These are phyloP conservation scores for Mycena amicta DNA, from an alignment of 768 basidiomycete species.

Conservation along the genomic window DNA sequence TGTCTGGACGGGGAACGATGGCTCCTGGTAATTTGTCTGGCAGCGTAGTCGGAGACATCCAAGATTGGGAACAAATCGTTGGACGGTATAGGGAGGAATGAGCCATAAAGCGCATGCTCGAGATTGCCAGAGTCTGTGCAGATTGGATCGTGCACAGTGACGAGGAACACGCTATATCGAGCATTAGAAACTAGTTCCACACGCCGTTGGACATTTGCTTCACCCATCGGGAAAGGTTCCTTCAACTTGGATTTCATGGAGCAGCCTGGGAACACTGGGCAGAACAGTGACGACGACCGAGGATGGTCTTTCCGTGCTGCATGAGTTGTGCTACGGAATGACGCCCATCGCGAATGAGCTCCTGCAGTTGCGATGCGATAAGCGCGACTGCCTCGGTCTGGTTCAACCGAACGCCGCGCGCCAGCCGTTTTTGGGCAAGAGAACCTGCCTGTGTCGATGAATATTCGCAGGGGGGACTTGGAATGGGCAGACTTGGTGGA, in stretches of 20 bases:
- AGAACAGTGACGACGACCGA: conserved; percentile 91
- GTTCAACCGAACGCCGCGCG: conserved; percentile 89
- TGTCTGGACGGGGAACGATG: conserved; percentile 63
- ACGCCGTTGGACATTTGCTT: conserved; percentile 17
- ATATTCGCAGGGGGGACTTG: background rate
- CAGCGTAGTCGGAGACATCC: conserved; percentile 50
- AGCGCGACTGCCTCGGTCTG: conserved; percentile 86
- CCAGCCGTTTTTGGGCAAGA: conserved; percentile 92
- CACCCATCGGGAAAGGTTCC: conserved; percentile 90
- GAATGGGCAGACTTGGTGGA: conserved; percentile 45
- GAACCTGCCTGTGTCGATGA: conserved; percentile 63
- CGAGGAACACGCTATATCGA: conserved; percentile 77
- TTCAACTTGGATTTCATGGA: conserved; percentile 93
- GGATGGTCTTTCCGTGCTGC: conserved; percentile 86
- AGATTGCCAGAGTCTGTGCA: conserved; percentile 82
- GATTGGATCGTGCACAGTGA: conserved; percentile 95
- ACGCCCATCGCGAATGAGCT: conserved; percentile 88
- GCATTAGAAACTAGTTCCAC: background rate
- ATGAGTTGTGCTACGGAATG: conserved; percentile 89
- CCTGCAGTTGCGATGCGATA: conserved; percentile 91
- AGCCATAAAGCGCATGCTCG: conserved; percentile 87
- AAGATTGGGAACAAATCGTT: conserved; percentile 63
- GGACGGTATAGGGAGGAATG: conserved; percentile 83
- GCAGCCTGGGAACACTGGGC: conserved; percentile 69
- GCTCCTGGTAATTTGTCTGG: conserved; percentile 70